Conservation (phyloP, 2,329 filamentous ascomycete genomes). For the Talaromyces albobiverticillius region DNA sequence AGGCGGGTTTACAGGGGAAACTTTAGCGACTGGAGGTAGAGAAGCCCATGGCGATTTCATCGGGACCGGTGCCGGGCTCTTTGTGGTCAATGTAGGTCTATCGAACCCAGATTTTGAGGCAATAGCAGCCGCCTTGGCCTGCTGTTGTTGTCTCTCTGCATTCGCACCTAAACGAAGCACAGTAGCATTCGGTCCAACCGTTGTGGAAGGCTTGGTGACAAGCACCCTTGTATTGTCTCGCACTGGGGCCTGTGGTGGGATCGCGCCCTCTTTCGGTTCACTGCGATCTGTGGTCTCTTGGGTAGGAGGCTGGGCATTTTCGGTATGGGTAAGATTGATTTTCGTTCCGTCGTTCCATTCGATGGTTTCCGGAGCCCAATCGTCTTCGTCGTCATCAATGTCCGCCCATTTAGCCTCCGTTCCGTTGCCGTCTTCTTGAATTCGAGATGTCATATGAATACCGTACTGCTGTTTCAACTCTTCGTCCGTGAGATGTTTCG, state of each 20-base stretch:
- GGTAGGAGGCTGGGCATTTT: conserved; percentile 23
- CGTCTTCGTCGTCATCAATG: conserved; percentile 67
- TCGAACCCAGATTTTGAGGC: conserved; percentile 52
- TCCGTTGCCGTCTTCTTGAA: conserved; percentile 60
- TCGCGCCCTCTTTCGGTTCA: conserved; percentile 18
- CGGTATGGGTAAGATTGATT: conserved; percentile 54
- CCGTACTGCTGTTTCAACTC: conserved; percentile 67
- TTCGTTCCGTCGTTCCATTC: conserved; percentile 70
- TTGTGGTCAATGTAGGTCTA: conserved; percentile 49
- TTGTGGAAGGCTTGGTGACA: conserved; percentile 37
- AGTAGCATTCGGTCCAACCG: conserved; percentile 49
- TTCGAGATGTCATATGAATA: conserved; percentile 63
- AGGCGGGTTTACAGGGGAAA: conserved; percentile 64
- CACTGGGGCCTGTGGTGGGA: conserved; percentile 22
- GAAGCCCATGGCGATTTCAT: conserved; percentile 90
- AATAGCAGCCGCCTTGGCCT: conserved; percentile 40
- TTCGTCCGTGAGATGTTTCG: conserved; percentile 66
- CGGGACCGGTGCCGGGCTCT: conserved; percentile 56
- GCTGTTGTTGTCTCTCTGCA: conserved; percentile 36
- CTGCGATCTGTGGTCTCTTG: conserved; percentile 20
- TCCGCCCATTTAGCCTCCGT: conserved; percentile 68
- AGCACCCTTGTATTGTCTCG: conserved; percentile 27
- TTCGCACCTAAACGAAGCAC: conserved; percentile 48
- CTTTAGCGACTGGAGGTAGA: conserved; percentile 79
- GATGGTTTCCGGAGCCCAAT: conserved; percentile 66